These are phyloP conservation scores for Orbilia ellipsospora DNA, from an alignment of 2,329 filamentous ascomycete species.

Conservation along the genomic window DNA sequence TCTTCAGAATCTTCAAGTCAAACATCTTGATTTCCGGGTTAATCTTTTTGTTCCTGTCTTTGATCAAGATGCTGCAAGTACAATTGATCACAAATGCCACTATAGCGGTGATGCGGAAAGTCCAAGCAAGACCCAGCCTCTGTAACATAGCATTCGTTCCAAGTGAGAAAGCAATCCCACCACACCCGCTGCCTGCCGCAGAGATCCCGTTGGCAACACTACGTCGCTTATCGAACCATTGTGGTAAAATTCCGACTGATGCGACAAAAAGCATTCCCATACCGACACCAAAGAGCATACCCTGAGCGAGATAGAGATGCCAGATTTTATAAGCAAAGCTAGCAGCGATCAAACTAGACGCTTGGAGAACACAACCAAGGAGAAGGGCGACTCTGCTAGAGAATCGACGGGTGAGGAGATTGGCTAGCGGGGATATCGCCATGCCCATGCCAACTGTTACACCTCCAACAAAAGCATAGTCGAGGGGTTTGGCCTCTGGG, in stretches of 20 bases:
- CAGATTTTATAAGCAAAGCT: constrained; percentile 76
- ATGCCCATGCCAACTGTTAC: constrained; percentile 64
- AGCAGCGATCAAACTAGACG: constrained; percentile 74
- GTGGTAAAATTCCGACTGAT: constrained; percentile 74
- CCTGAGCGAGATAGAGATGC: constrained; percentile 81
- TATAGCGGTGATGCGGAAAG: constrained; percentile 74
- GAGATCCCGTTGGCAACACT: constrained; percentile 76
- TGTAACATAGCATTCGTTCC: constrained; percentile 76
- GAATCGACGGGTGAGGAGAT: constrained; percentile 69
- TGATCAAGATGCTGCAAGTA: constrained; percentile 72
- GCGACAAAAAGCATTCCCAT: constrained; percentile 81
- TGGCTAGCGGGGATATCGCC: constrained; percentile 75
- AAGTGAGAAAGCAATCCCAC: constrained; percentile 77
- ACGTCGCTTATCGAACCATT: constrained; percentile 77
- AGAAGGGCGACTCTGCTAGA: constrained; percentile 75
- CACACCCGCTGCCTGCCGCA: constrained; percentile 77
- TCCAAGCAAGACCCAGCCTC: constrained; percentile 73
- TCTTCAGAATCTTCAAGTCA: constrained; percentile 71
- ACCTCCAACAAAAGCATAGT: constrained; percentile 82
- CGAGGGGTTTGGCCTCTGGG: constrained; percentile 71
- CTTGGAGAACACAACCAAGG: constrained; percentile 73
- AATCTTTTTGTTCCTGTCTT: constrained; percentile 77
- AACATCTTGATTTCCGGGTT: constrained; percentile 76
- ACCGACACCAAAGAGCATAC: constrained; percentile 79
- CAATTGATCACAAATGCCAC: constrained; percentile 73